Conservation (phyloP, 1,284 basidiomycete species). For the Mrakiaceae sp. region DNA sequence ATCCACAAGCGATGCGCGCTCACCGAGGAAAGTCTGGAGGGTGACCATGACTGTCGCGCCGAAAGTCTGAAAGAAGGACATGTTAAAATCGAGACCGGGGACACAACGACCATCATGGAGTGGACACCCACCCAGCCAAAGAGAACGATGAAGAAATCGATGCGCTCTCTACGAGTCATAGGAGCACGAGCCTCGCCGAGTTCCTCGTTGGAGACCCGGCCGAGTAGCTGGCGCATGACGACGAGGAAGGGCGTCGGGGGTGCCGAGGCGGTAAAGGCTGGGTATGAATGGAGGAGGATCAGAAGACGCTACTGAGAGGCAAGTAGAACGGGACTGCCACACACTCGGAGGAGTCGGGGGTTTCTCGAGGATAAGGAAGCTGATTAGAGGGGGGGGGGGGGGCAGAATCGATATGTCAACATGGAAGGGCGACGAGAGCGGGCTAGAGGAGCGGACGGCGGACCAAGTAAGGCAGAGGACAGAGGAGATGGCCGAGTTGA, state of each 20-base stretch:
- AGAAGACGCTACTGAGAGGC: too few relatives aligned
- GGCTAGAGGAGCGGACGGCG: not conserved
- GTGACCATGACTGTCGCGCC: not conserved
- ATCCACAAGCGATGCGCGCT: not conserved
- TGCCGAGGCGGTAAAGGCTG: conserved; percentile 1
- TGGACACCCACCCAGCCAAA: not conserved
- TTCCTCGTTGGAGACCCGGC: not conserved
- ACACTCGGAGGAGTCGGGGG: not conserved
- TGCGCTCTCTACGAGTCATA: not conserved
- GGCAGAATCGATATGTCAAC: conserved; percentile 8
- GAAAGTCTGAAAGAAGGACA: not conserved
- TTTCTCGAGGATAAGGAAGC: not conserved
- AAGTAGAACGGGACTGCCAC: not conserved
- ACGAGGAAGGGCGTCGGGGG: not conserved
- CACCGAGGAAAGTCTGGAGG: not conserved
- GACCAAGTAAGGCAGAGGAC: not conserved
- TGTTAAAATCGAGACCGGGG: not conserved
- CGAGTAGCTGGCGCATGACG: not conserved
- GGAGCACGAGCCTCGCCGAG: not conserved
- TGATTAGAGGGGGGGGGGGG: not conserved
- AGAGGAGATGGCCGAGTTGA: conserved; percentile 1
- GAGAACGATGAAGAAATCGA: not conserved
- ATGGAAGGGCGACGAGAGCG: conserved; percentile 13
- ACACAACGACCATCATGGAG: not conserved
- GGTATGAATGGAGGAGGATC: too few relatives aligned